A percentile compares a stretch with the other conserved stretches of the same genome.
phyloP scores from a whole-genome alignment of 2,329 filamentous ascomycete genomes.

The Domatiomyces globalis region DNA sequence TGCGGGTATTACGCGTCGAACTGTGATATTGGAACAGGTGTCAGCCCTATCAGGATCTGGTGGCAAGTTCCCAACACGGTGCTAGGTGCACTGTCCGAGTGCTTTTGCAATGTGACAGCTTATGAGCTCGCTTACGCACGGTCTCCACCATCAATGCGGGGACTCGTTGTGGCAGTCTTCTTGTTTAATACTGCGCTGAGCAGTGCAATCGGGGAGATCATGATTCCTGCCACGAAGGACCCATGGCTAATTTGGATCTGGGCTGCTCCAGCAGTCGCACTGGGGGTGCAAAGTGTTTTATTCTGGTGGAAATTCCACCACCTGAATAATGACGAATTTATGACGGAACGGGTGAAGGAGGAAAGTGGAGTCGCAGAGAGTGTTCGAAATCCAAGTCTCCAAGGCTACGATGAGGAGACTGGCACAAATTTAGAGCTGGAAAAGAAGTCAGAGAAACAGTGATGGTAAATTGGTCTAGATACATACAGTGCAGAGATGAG shows the following conservation, averaged over 20 bases:
- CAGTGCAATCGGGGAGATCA: slow-evolving; percentile 53
- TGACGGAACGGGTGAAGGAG: slow-evolving; percentile 14
- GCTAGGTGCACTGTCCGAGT: slow-evolving; percentile 40
- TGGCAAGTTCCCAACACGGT: slow-evolving; percentile 36
- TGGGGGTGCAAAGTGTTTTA: slow-evolving; percentile 44
- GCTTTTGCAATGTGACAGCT: slow-evolving; percentile 52
- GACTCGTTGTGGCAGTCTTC: slow-evolving; percentile 51
- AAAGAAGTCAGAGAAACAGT: not conserved
- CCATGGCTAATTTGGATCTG: slow-evolving; percentile 62
- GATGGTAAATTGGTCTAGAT: not conserved
- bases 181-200: slow-evolving; percentile 58
- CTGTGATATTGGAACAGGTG: slow-evolving; percentile 12
- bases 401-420: not conserved
- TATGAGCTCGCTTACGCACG: slow-evolving; percentile 62
- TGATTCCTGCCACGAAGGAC: slow-evolving; percentile 47
- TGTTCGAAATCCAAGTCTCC: not conserved
- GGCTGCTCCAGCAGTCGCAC: slow-evolving; percentile 45
- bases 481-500: not conserved
- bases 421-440: not conserved
- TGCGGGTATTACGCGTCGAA: slow-evolving; percentile 36
- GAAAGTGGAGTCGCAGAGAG: not conserved
- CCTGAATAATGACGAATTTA: slow-evolving; percentile 49
- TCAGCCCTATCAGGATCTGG: slow-evolving; percentile 23
- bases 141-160: slow-evolving; percentile 54
- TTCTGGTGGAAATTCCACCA: slow-evolving; percentile 56